These are phyloP conservation scores for Calocybe gambosa DNA, from an alignment of 1,284 basidiomycete species.

Conservation along the genomic window DNA sequence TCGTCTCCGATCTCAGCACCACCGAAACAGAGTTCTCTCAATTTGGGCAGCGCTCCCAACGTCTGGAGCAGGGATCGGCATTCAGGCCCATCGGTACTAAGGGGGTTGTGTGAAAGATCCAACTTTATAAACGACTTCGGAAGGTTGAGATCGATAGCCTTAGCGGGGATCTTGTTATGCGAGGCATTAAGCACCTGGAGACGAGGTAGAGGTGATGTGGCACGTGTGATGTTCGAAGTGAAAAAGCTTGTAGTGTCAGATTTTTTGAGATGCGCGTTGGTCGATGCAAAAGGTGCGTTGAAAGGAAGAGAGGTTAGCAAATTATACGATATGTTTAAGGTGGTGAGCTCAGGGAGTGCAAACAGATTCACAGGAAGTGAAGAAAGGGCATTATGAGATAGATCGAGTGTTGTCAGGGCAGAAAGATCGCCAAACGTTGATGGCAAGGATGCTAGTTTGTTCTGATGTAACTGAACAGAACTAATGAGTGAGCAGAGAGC, in stretches of 20 bases:
- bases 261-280: slow-evolving; percentile 22
- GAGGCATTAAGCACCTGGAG: slow-evolving; percentile 55
- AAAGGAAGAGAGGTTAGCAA: slow-evolving; percentile 53
- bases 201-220: slow-evolving; percentile 56
- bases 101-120: slow-evolving; percentile 50
- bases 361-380: slow-evolving; percentile 59
- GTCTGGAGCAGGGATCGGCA: slow-evolving; percentile 38
- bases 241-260: slow-evolving; percentile 53
- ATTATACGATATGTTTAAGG: slow-evolving; percentile 69
- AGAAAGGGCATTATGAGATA: slow-evolving; percentile 63
- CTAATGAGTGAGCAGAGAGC: neutral
- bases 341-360: slow-evolving; percentile 57
- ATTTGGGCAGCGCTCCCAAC: slow-evolving; percentile 40
- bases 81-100: slow-evolving; percentile 29
- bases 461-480: slow-evolving; percentile 59
- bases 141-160: slow-evolving; percentile 47
- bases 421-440: slow-evolving; percentile 59
- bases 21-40: slow-evolving; percentile 56
- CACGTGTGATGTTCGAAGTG: slow-evolving; percentile 50
- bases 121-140: slow-evolving; percentile 42
- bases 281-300: slow-evolving; percentile 44
- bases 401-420: slow-evolving; percentile 55
- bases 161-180: slow-evolving; percentile 54
- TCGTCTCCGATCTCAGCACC: slow-evolving; percentile 54
- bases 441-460: slow-evolving; percentile 56